These are phyloP conservation scores for Ceratobasidium sp. DNA, from an alignment of 1,284 basidiomycete genomes.

Conservation along the genomic window DNA sequence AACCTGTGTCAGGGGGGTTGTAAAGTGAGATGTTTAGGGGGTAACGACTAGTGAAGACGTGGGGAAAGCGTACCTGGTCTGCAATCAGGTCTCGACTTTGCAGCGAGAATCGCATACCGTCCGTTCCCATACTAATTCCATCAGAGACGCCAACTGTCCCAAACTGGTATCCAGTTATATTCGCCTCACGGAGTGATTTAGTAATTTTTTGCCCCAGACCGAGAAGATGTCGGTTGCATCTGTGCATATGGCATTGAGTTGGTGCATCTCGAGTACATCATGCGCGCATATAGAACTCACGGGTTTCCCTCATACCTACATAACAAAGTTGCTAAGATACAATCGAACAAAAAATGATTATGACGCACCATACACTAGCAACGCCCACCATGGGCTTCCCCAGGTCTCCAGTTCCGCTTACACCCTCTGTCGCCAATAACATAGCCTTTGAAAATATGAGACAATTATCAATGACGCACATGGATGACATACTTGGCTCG, in stretches of 20 bases:
- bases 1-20: conserved; percentile 54
- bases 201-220: conserved; percentile 88
- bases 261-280: background rate
- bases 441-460: conserved; percentile 69
- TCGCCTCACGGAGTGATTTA: conserved; percentile 71
- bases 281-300: conserved; percentile 55
- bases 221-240: conserved; percentile 91
- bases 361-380: conserved; percentile 85
- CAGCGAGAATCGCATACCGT: conserved; percentile 91
- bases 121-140: conserved; percentile 96
- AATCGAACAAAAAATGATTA: background rate
- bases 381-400: conserved; percentile 95
- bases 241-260: conserved; percentile 49
- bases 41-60: too few relatives aligned
- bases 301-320: conserved; percentile 88
- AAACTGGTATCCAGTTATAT: conserved; percentile 93
- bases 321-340: conserved; percentile 46
- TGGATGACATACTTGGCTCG: conserved; percentile 71
- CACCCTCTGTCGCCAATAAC: conserved; percentile 93
- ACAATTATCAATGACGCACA: background rate
- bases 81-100: conserved; percentile 97
- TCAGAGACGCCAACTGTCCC: conserved; percentile 97
- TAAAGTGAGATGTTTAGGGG: background rate
- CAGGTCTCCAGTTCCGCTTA: conserved; percentile 77
- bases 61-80: conserved; percentile 60